Evolutionary conservation across 2,329 filamentous ascomycete genomes (phyloP), one percentile per base, ranked within the genome.

Genomic region (Phyllachora maydis): DNA sequence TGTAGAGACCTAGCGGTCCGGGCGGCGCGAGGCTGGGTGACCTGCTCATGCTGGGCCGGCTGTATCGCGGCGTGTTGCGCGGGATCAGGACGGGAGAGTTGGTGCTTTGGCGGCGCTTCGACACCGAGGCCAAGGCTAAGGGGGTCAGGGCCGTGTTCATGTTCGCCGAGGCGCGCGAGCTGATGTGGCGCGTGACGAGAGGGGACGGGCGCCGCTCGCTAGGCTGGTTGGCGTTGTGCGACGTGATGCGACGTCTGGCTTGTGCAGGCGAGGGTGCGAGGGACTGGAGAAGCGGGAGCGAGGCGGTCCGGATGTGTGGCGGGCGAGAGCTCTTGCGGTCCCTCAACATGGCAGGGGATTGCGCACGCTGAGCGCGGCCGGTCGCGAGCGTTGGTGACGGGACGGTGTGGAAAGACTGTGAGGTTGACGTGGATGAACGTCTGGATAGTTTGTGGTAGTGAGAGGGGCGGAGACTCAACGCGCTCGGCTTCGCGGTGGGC

Each of bases 31-130:
- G 31, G 14, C 42, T 44, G 4, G 43, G 42, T 11, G 41, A 45
- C 16, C 43, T 42, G 24, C 35, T 40, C 32, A 38, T 34, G 32
- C 32, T 36, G 13, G 30, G 29, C 15, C 46, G 47, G 27, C 58
- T 68, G 50, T 55, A 61, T 14, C 62, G 53, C 1, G 65, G 65
- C 0, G 65, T 68, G 30, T 59, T 55, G 8, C 54, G 51, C 1
- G 51, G 48, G 8, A 45, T 40, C 12, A 55, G 39, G 14, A 55
- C 64, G 0, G 68, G 68, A 2, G 70, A 74, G 8, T 58, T 56
- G 1, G 64, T 59, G 18, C 57, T 53, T n/a, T 60, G 59, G 23
- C 62, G 39, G 6, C 38, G 38, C 23, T 44, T 45, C 12, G 30
- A 26, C n/a, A 33, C 22, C 8, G 33, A 14, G 4, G 28, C 30